Conservation (phyloP, 2,329 filamentous ascomycete genomes). For the Botrytis tulipae region DNA sequence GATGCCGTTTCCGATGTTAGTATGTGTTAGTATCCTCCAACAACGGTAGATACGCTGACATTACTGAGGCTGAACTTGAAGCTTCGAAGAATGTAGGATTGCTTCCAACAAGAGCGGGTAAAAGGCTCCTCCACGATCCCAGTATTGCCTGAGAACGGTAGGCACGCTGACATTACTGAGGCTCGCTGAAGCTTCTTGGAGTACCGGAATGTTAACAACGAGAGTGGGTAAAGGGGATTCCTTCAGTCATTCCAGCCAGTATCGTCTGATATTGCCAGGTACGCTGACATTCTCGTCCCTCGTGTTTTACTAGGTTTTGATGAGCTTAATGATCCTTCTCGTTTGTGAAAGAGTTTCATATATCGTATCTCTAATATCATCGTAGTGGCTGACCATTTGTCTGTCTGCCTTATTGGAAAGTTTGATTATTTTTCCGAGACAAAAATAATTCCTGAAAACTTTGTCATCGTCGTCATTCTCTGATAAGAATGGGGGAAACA, state of each 20-base stretch:
- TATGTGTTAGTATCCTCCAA: background rate
- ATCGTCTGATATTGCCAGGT: background rate
- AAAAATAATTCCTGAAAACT: background rate
- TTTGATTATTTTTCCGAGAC: background rate
- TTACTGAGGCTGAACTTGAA: slow-evolving; percentile 4
- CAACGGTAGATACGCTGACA: background rate
- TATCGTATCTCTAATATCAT: background rate
- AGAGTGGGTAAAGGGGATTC: slow-evolving; percentile 3
- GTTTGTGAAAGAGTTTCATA: background rate
- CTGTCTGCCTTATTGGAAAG: slow-evolving; percentile 15
- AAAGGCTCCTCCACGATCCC: background rate
- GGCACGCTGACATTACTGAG: background rate
- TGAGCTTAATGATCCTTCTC: slow-evolving; percentile 13
- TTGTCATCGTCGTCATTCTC: background rate
- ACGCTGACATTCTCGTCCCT: slow-evolving; percentile 1
- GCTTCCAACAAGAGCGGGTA: background rate
- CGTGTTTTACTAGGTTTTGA: slow-evolving; percentile 2
- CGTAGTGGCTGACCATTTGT: background rate
- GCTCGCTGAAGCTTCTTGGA: slow-evolving; percentile 2
- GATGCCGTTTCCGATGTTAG: background rate
- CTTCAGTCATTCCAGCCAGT: background rate
- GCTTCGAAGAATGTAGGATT: background rate
- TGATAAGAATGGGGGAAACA: background rate
- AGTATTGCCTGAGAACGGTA: background rate
- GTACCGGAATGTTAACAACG: background rate